Evolutionary conservation across 305 asterid species (phyloP), one percentile per base, ranked within the genome.

Genomic region (Fraxinus ornus): DNA sequence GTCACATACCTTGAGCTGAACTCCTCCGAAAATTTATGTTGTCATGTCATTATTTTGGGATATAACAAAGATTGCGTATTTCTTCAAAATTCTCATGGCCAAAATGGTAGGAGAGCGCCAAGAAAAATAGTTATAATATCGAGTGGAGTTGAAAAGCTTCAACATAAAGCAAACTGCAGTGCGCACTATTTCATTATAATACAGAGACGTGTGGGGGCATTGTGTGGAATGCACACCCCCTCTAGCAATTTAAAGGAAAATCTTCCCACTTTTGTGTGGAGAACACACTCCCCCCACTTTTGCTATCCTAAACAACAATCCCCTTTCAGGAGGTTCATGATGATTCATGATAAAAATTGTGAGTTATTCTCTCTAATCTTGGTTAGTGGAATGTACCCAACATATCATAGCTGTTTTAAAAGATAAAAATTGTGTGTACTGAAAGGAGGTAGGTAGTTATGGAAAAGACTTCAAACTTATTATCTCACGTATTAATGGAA

Each of bases 251-350:
- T 78, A 86, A 74, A 47, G 10, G 2, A 41, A 75, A 39, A 44
- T 39, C 66, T 33, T 26, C 47, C 79, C 78, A 78, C 81, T 79
- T 79, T 30, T 32, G 86, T 80, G 88, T 87, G 90, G 90, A 86
- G 80, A 83, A 83, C 92, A 90, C 92, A 91, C 89, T 89, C 89
- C 87, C 84, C 78, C 47, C 37, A 79, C 83, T 89, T 85, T 81
- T 83, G 87, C 83, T 79, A 79, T 86, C 86, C 80, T 41, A 39
- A 30, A 1, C 78, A 75, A 62, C n/a, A 44, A 75, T 80, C 85
- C 86, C 82, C 77, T 41, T 81, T 81, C 83, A 36, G 28, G 71
- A 64, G 72, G 5, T 35, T 35, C 37, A 35, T 35, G 37, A 35
- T 35, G 37, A 35, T 0, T 17, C 64, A 2, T 3, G n/a, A 47